Base-by-base conservation (phyloP, 805 yeast species). In the Crinitomyces ghanaensis region DNA sequence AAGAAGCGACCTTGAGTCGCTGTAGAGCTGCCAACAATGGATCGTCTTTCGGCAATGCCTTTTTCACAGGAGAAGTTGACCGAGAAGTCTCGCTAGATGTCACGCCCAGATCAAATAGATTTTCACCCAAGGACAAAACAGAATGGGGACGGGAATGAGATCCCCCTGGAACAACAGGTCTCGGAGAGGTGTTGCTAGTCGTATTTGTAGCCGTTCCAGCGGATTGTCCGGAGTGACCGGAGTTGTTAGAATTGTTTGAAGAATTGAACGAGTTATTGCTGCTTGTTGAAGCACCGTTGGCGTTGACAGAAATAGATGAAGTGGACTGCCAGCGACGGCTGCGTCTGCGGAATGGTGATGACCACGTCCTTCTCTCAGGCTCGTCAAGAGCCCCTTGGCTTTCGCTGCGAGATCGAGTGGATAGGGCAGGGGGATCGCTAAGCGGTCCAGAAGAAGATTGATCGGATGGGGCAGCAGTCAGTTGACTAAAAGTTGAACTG, bases 1-100 rank as follows among this genome's bases (percentile, higher is more conserved):
- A 28, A 9, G 42, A 31, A 14, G 49, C 37, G 21, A 43, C 32
- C 44, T 57, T 59, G 29, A 62, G 47, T 9, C 63, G 65, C 37
- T 67, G 70, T 33, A 72, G 50, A 2, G 75, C 75, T 2, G 72
- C 70, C 21, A 71, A 64, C 28, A 73, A 50, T 6, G 77, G 77
- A 43, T 72, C 75, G n/a, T 42, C 43, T 30, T 45, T 33, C 6
- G 50, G 36, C 37, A 41, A 21, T 15, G 28, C 20, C 35, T 37
- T 40, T 30, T 44, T 45, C 18, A 41, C 31, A 3, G 46, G 40
- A 16, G 50, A 36, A 3, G 38, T 21, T 11, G 33, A 16, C 6
- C 38, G 20, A 7, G 44, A 30, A 5, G 15, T 15, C n/a, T 19
- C 26, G 16, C 29, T 27, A n/a, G 39, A 35, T 8, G 25, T 34